Base-by-base conservation (phyloP, 2,329 filamentous ascomycete genomes). In the Xylariaceae sp. region DNA sequence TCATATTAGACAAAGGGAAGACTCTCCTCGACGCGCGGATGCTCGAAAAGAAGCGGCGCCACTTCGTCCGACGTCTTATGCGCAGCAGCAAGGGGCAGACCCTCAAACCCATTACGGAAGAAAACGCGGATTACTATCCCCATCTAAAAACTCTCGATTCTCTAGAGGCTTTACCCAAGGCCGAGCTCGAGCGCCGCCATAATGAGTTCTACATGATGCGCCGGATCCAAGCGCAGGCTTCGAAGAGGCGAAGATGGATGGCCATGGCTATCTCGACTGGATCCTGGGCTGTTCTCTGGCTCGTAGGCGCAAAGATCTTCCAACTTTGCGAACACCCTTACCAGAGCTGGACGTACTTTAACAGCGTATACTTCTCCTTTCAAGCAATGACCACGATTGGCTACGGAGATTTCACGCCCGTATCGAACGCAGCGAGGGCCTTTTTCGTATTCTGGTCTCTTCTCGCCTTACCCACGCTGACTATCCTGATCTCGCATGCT, bases 371-470 rank as follows among this genome's bases (percentile, higher is more conserved):
- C 74, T 95, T 96, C 70, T 86, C 87, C 65, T 97, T 94, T 72
- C 85, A 91, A 39, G 88, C 87, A 2, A 82, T 96, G 23, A 79
- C 92, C 1, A 96, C 92, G 0, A 89, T 96, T 44, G 92, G 92
- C 0, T 96, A 96, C 67, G 92, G 92, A 2, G 91, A 96, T 65
- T 73, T 88, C 4, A 85, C 86, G 1, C 91, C 91, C 0, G 78
- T 85, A n/a, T 89, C 87, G 1, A 92, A 92, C 64, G 82, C 86
- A 0, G 90, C 89, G 1, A 87, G 89, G 57, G 85, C 89, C 0
- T 96, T 96, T 72, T 97, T 96, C 68, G 89, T 97, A n/a, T 87
- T 96, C 58, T 97, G 92, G 92, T 90, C 87, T 11, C 73, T 97
- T 1, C 81, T 96, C 30, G 91, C 92, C 0, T 80, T 96, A 2